Evolutionary conservation across 2,329 filamentous ascomycete genomes (phyloP), one percentile per base, ranked within the genome.

Genomic region (Calonectria pteridis): DNA sequence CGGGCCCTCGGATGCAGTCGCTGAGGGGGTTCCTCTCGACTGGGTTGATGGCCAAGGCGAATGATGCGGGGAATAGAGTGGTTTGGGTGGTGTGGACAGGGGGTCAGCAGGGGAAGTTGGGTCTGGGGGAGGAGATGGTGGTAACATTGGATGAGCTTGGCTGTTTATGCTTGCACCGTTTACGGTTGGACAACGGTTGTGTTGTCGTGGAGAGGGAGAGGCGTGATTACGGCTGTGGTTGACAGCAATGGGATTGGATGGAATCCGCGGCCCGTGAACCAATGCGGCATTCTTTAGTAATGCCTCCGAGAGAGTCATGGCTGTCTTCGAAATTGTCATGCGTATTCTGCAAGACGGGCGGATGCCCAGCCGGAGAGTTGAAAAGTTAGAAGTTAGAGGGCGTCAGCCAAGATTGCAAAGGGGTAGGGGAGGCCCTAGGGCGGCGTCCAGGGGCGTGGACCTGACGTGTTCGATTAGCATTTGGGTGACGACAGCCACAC

Each of bases 41-140:
- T 23, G 33, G 53, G 55, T 58, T 43, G 67, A 49, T 58, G 31
- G 66, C 62, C 71, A 68, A 65, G 73, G 63, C 26, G 64, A 66
- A n/a, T 53, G 70, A 46, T 70, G 65, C 62, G 59, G 73, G 73
- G 66, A 55, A 72, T 59, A 46, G 29, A 71, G 69, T 31, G 43
- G 20, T 29, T 51, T 46, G 29, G 55, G 59, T 63, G 59, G 59
- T 63, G 26, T 43, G 35, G 50, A 16, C 31, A 68, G 40, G 55
- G 40, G 63, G 43, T 49, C 35, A 33, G 66, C 35, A 59, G 77
- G 73, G 55, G 53, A n/a, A 69, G n/a, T 33, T 58, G 46, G 70
- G 65, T 55, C 70, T 72, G 33, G 55, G 53, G 40, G 69, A 67
- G 23, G 75, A 63, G 75, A 73, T 77, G 77, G 66, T 72, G 70